Percentiles rank a stretch among this genome's conserved stretches.
Conservation (phyloP, 768 basidiomycete genomes). For the Lentinus tigrinus region DNA sequence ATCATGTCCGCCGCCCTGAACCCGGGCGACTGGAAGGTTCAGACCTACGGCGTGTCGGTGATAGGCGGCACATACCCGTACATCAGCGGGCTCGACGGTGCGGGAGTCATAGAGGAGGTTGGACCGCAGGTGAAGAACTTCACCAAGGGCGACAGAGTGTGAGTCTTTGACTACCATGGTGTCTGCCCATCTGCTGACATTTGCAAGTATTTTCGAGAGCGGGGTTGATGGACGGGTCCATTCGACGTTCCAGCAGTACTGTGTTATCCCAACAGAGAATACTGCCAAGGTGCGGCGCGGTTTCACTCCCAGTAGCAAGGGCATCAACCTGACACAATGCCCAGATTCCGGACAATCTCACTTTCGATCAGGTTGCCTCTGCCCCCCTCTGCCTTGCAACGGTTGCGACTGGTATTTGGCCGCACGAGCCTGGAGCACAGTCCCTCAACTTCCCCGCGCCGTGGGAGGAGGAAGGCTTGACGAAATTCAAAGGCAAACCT, state of each 20-base stretch:
- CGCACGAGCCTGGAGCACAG: neutral
- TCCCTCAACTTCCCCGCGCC: slow-evolving; percentile 7
- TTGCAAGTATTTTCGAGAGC: too few relatives aligned
- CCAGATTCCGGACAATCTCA: slow-evolving; percentile 28
- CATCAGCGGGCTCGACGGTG: slow-evolving; percentile 19
- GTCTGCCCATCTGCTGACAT: neutral
- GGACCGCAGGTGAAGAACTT: slow-evolving; percentile 38
- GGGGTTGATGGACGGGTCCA: too few relatives aligned
- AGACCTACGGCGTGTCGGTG: slow-evolving; percentile 17
- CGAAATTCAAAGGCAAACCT: neutral
- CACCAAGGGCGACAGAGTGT: slow-evolving; percentile 43
- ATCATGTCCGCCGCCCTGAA: slow-evolving; percentile 49
- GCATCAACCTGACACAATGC: neutral
- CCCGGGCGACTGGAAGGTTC: slow-evolving; percentile 54
- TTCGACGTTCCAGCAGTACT: slow-evolving; percentile 28
- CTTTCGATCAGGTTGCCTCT: slow-evolving; percentile 30
- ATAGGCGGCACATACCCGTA: slow-evolving; percentile 27
- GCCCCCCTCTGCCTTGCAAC: slow-evolving; percentile 27
- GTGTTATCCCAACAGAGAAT: slow-evolving; percentile 22
- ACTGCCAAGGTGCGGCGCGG: slow-evolving; percentile 13
- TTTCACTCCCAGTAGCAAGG: neutral
- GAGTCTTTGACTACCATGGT: slow-evolving; percentile 3
- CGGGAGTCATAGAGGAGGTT: slow-evolving; percentile 38
- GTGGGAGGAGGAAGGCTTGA: slow-evolving; percentile 8
- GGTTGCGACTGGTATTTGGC: neutral